These are phyloP conservation scores for Spathaspora passalidarum DNA, from an alignment of 805 yeast species.

Conservation along the genomic window DNA sequence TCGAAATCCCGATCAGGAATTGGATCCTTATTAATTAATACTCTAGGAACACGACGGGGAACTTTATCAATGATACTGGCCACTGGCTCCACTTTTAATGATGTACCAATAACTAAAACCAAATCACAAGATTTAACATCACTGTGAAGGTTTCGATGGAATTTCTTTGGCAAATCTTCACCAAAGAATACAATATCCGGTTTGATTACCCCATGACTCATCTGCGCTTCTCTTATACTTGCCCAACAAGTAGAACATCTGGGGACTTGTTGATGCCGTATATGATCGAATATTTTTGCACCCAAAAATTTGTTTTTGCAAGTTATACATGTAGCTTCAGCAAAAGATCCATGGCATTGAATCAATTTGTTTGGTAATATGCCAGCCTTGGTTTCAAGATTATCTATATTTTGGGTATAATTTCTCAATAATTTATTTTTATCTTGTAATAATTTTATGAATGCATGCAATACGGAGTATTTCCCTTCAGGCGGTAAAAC, in stretches of 20 bases:
- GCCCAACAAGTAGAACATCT: conserved; percentile 64
- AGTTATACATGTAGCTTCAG: conserved; percentile 78
- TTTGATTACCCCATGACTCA: conserved; percentile 77
- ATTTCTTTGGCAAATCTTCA: conserved; percentile 70
- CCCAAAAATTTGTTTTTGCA: conserved; percentile 71
- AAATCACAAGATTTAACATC: conserved; percentile 74
- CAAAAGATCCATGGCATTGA: conserved; percentile 93
- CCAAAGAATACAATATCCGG: conserved; percentile 94
- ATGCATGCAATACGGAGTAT: conserved; percentile 78
- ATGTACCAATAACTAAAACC: conserved; percentile 83
- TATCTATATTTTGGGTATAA: conserved; percentile 90
- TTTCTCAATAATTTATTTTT: conserved; percentile 75
- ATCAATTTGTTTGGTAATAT: conserved; percentile 62
- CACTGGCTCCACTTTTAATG: conserved; percentile 89
- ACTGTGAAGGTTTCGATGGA: conserved; percentile 54
- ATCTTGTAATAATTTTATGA: conserved; percentile 70
- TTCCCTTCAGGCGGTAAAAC: conserved; percentile 69
- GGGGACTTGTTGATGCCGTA: conserved; percentile 60
- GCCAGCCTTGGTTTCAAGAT: conserved; percentile 80
- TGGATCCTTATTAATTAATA: conserved; percentile 74
- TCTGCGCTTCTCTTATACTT: conserved; percentile 21
- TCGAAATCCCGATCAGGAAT: conserved; percentile 78
- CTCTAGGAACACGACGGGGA: conserved; percentile 74
- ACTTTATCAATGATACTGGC: conserved; percentile 79
- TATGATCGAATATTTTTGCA: conserved; percentile 54